phyloP scores from a whole-genome alignment of 768 basidiomycete genomes.

The Lanmaoa rubissima region DNA sequence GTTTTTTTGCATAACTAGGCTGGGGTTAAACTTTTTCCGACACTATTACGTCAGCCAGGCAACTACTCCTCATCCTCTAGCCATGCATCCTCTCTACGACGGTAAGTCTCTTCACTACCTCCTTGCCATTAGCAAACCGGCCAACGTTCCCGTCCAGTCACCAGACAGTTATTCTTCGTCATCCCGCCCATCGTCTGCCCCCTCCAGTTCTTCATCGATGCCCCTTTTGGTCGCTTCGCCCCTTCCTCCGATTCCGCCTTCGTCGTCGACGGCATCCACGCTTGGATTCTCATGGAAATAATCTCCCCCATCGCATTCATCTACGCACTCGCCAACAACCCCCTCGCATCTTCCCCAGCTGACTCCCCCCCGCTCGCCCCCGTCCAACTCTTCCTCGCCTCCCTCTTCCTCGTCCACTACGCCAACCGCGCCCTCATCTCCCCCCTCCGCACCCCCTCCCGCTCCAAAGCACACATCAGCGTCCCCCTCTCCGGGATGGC shows the following conservation, averaged over 20 bases:
- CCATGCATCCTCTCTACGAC: conserved; percentile 27
- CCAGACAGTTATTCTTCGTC: conserved; percentile 47
- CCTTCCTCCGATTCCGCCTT: conserved; percentile 44
- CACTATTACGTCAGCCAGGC: conserved; percentile 17
- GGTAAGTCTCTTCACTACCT: conserved; percentile 5
- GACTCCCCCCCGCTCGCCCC: conserved; percentile 32
- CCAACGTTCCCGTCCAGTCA: conserved; percentile 8
- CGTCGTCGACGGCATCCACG: conserved; percentile 53
- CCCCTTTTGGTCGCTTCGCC: conserved; percentile 79
- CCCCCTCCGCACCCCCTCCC: conserved; percentile 75
- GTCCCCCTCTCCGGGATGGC: conserved; percentile 52
- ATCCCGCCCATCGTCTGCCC: conserved; percentile 37
- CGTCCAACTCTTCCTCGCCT: conserved; percentile 50
- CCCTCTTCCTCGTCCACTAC: conserved; percentile 74
- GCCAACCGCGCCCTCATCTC: conserved; percentile 78
- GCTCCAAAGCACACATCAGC: conserved; percentile 69
- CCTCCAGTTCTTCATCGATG: conserved; percentile 53
- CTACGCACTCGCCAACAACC: conserved; percentile 47
- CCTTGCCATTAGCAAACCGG: too few species aligned
- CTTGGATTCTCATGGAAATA: conserved; percentile 83
- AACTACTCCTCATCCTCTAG: too few species aligned
- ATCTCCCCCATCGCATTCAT: conserved; percentile 57
- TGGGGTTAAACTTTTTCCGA: too few species aligned
- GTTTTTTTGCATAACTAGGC: too few species aligned
- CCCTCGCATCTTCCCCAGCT: conserved; percentile 40